phyloP scores from a whole-genome alignment of 2,329 filamentous ascomycete species.

The Aspergillus neoniger region DNA sequence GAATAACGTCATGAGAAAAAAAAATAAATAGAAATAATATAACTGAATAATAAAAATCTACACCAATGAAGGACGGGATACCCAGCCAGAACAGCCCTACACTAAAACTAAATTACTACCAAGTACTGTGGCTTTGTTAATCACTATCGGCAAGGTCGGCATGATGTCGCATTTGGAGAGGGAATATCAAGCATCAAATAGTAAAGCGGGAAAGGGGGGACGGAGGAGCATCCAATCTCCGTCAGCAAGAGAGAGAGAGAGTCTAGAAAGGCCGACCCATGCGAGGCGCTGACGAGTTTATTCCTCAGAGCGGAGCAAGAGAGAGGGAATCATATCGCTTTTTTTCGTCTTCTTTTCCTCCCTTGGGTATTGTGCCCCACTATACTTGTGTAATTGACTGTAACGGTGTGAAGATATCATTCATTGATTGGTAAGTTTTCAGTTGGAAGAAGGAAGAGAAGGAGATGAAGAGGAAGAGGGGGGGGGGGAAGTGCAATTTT shows the following conservation, averaged over 20 bases:
- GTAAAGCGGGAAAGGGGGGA: no score
- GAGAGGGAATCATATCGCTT: background rate
- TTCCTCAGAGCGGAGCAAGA: background rate
- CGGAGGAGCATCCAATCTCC: background rate
- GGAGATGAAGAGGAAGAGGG: background rate
- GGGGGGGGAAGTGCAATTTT: background rate
- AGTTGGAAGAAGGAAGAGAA: background rate
- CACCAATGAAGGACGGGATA: background rate
- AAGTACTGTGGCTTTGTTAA: no score
- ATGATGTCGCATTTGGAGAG: background rate
- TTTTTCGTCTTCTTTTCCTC: background rate
- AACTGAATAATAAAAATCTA: background rate
- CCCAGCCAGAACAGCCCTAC: background rate
- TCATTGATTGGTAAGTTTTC: background rate
- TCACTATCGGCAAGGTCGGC: slow-evolving; percentile 1
- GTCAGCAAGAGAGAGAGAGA: background rate
- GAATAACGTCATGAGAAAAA: no score
- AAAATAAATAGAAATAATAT: no score
- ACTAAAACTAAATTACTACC: background rate
- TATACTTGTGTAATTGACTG: background rate
- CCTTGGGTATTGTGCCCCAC: background rate
- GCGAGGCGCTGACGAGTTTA: slow-evolving; percentile 4
- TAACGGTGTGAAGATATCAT: background rate
- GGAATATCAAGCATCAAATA: no score
- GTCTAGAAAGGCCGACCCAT: slow-evolving; percentile 4